Percentiles rank a stretch among this genome's conserved stretches.
Evolutionary conservation across 176 grass and related monocot species (phyloP).

Genomic region (Phragmites australis): DNA sequence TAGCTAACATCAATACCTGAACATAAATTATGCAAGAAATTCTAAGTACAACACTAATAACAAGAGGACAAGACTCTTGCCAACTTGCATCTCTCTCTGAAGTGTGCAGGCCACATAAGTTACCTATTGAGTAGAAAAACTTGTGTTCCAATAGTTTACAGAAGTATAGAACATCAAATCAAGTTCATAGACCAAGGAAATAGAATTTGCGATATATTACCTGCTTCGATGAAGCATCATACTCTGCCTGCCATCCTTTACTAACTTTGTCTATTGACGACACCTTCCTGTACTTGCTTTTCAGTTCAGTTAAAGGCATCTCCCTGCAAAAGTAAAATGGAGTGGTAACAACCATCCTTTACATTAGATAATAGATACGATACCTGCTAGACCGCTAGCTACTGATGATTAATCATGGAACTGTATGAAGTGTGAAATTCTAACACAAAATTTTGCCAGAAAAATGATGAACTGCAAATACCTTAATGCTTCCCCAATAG

Average conservation of each 20-base stretch:
- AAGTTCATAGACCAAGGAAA: conserved; percentile 8
- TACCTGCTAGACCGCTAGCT: conserved; percentile 20
- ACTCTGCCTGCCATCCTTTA: conserved; percentile 90
- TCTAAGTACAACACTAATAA: not conserved
- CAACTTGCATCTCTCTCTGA: not conserved
- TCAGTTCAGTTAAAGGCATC: conserved; percentile 78
- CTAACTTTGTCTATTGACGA: conserved; percentile 77
- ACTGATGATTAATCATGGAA: conserved; percentile 39
- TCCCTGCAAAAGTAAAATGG: conserved; percentile 67
- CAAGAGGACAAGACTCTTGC: not conserved
- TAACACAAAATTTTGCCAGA: not conserved
- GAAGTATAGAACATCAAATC: not conserved
- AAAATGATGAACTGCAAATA: conserved; percentile 47
- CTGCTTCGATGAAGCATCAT: conserved; percentile 86
- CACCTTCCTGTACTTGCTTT: conserved; percentile 91
- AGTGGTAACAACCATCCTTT: not conserved
- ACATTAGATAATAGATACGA: conserved; percentile 21
- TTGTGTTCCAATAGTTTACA: not conserved
- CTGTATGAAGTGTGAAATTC: conserved; percentile 20
- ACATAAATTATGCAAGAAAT: not conserved
- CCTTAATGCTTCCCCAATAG: conserved; percentile 88
- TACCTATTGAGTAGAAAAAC: not conserved
- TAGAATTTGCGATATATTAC: conserved; percentile 32
- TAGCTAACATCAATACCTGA: not conserved
- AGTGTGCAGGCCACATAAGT: not conserved